These are phyloP conservation scores for Gastrolobium bilobum DNA, from an alignment of 306 rosid species.

Conservation along the genomic window DNA sequence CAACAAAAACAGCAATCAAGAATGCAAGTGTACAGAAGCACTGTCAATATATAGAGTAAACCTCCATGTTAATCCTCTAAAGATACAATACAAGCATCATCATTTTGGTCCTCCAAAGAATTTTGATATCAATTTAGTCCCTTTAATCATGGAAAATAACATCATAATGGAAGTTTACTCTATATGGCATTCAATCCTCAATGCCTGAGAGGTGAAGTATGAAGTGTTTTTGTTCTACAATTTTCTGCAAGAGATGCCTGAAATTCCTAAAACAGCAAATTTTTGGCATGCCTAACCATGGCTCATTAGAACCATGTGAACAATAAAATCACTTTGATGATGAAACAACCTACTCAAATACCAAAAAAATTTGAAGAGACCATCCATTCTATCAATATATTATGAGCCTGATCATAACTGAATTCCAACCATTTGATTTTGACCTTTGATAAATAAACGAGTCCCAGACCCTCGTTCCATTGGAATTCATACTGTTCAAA, in stretches of 20 bases:
- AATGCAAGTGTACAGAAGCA: neutral
- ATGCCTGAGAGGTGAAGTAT: neutral
- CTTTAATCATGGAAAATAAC: neutral
- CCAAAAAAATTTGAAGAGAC: conserved; percentile 3
- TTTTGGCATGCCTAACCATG: neutral
- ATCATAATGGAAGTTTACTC: neutral
- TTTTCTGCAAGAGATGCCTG: no score
- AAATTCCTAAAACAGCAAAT: neutral
- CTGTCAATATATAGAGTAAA: neutral
- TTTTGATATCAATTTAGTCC: neutral
- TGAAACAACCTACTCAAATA: neutral
- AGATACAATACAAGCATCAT: neutral
- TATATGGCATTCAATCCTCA: neutral
- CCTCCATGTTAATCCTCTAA: neutral
- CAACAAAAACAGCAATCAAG: neutral
- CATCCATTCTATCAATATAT: neutral
- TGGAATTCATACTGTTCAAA: neutral
- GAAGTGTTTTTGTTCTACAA: no score
- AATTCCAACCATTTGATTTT: conserved; percentile 12
- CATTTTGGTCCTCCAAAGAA: neutral
- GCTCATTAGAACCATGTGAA: neutral
- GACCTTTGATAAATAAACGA: neutral
- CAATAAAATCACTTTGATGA: neutral
- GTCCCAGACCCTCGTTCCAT: neutral
- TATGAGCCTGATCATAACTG: neutral